Conservation (phyloP, 140 eudicot species). For the Anethum foeniculum region DNA sequence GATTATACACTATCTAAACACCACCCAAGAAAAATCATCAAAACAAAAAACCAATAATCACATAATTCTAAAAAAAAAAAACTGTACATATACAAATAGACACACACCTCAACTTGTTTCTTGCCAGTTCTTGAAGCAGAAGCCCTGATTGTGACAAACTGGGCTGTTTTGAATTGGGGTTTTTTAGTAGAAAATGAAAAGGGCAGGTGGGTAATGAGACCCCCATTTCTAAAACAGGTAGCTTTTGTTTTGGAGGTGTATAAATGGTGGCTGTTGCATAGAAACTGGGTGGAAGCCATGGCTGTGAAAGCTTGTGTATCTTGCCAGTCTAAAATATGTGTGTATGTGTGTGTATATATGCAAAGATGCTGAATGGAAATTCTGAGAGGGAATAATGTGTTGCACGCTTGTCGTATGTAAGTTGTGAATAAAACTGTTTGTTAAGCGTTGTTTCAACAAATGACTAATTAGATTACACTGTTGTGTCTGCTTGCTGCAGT, state of each 20-base stretch:
- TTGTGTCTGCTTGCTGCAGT: neutral
- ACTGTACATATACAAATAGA: neutral
- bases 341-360: neutral
- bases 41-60: neutral
- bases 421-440: neutral
- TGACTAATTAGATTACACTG: neutral
- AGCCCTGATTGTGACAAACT: constrained; percentile 44
- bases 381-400: neutral
- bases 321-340: neutral
- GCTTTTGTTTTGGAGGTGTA: constrained; percentile 20
- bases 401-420: neutral
- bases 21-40: neutral
- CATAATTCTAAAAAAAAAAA: neutral
- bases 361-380: neutral
- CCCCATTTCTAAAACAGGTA: constrained; percentile 16
- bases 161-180: constrained; percentile 20
- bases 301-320: constrained; percentile 6
- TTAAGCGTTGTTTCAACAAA: neutral
- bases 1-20: constrained; percentile 62
- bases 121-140: constrained; percentile 40
- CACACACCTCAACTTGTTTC: constrained; percentile 73
- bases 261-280: constrained; percentile 29
- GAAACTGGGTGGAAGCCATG: constrained; percentile 61
- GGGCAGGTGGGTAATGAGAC: neutral
- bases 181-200: constrained; percentile 9